Evolutionary conservation across 257 asterid species (phyloP).

Genomic region (Fraxinus anomala): DNA sequence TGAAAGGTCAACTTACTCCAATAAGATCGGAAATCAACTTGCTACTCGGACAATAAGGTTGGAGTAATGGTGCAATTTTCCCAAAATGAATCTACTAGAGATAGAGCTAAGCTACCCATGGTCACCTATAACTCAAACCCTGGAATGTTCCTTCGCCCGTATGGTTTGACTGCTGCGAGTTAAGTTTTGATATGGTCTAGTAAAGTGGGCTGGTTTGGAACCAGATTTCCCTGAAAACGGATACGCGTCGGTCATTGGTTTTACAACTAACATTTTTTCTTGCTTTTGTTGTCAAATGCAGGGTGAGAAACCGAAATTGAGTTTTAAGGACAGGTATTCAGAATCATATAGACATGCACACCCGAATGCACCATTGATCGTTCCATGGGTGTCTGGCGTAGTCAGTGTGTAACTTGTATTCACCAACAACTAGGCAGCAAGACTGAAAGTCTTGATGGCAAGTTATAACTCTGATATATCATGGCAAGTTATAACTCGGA

Average conservation of each 20-base stretch:
- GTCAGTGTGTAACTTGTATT: conserved; percentile 34
- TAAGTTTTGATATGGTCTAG: neutral
- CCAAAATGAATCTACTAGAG: neutral
- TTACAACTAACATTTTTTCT: neutral
- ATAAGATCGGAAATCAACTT: neutral
- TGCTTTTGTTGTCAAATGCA: conserved; percentile 38
- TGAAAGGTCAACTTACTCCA: neutral
- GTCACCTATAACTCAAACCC: neutral
- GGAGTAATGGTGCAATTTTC: neutral
- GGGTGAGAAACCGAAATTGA: conserved; percentile 74
- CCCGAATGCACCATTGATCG: conserved; percentile 73
- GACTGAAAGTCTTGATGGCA: neutral
- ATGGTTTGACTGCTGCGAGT: neutral
- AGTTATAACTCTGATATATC: neutral
- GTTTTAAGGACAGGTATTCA: conserved; percentile 70
- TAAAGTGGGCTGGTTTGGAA: neutral
- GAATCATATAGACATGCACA: conserved; percentile 73
- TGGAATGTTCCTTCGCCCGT: neutral
- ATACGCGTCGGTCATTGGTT: neutral
- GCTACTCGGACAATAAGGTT: neutral
- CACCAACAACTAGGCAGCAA: conserved; percentile 10
- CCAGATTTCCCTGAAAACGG: neutral
- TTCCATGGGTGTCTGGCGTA: conserved; percentile 92
- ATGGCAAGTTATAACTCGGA: neutral
- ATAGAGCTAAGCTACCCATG: neutral